Evolutionary conservation across 768 basidiomycete genomes (phyloP).

Genomic region (Pulveroboletus sp.): DNA sequence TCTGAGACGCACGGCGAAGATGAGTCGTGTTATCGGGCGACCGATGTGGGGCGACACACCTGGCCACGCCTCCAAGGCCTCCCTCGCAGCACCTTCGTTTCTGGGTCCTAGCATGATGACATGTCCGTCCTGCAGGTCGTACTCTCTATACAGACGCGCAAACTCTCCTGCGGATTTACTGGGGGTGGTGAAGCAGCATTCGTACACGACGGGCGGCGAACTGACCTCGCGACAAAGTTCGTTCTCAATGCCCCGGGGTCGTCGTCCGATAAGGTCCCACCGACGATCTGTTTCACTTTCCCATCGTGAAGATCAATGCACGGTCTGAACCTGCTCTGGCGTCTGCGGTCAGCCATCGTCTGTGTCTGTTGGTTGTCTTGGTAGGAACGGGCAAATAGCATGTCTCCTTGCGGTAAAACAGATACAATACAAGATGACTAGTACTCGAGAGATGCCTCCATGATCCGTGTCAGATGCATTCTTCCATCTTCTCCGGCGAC

Average conservation of each 20-base stretch:
- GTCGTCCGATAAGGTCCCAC: slow-evolving; percentile 79
- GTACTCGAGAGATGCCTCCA: slow-evolving; percentile 77
- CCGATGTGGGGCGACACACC: slow-evolving; percentile 36
- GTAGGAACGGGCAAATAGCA: neutral
- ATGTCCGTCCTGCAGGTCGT: slow-evolving; percentile 81
- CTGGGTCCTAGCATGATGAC: slow-evolving; percentile 92
- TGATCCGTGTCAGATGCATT: slow-evolving; percentile 75
- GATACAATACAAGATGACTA: slow-evolving; percentile 26
- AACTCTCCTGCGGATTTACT: slow-evolving; percentile 79
- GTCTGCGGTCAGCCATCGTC: slow-evolving; percentile 20
- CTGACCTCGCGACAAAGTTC: slow-evolving; percentile 85
- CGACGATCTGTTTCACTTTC: slow-evolving; percentile 96
- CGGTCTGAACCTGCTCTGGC: slow-evolving; percentile 65
- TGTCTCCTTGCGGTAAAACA: slow-evolving; percentile 1
- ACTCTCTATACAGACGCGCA: slow-evolving; percentile 66
- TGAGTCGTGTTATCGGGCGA: neutral
- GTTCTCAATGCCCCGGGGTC: slow-evolving; percentile 62
- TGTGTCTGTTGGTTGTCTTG: neutral
- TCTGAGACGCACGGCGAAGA: slow-evolving; percentile 35
- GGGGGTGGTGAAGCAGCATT: slow-evolving; percentile 10
- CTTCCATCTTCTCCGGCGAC: slow-evolving; percentile 77
- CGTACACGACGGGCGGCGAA: neutral
- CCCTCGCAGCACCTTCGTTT: slow-evolving; percentile 84
- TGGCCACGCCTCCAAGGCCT: slow-evolving; percentile 82
- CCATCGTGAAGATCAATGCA: slow-evolving; percentile 98